These are phyloP conservation scores for Yarrowia deformans DNA, from an alignment of 805 yeast genomes.

Conservation along the genomic window DNA sequence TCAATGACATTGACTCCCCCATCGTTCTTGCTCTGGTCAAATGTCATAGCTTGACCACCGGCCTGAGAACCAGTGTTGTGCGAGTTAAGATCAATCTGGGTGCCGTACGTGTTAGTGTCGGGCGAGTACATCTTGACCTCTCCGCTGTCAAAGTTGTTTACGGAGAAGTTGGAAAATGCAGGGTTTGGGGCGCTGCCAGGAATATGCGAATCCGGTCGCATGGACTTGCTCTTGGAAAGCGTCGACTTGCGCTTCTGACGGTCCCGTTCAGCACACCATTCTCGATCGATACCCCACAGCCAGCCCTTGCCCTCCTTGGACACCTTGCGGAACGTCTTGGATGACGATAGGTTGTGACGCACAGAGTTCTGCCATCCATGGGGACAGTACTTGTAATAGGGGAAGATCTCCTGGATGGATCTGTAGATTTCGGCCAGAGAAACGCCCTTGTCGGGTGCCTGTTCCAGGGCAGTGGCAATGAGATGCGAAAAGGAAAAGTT, in stretches of 20 bases:
- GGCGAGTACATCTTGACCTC: constrained; percentile 39
- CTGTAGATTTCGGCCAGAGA: constrained; percentile 84
- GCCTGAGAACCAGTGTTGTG: neutral
- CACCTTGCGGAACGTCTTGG: constrained; percentile 82
- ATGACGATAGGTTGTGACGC: constrained; percentile 84
- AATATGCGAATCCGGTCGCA: constrained; percentile 8
- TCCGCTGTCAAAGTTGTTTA: constrained; percentile 28
- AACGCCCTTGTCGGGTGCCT: constrained; percentile 75
- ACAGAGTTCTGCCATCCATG: constrained; percentile 98
- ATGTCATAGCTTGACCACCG: constrained; percentile 17
- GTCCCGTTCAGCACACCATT: constrained; percentile 82
- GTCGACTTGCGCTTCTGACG: constrained; percentile 62
- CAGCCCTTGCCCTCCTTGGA: constrained; percentile 92
- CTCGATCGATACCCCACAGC: constrained; percentile 93
- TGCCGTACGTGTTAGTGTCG: constrained; percentile 38
- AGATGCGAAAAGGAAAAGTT: constrained; percentile 78
- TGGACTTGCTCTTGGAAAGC: constrained; percentile 20
- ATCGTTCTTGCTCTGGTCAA: constrained; percentile 29
- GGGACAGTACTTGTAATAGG: constrained; percentile 90
- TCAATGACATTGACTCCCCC: constrained; percentile 36
- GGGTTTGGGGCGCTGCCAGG: constrained; percentile 37
- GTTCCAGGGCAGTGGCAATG: constrained; percentile 78
- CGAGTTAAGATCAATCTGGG: constrained; percentile 34
- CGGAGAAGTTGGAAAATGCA: constrained; percentile 32
- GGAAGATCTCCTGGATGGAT: constrained; percentile 84